These are phyloP conservation scores for Pelargonium australe DNA, from an alignment of 441 rosid genomes.

Conservation along the genomic window DNA sequence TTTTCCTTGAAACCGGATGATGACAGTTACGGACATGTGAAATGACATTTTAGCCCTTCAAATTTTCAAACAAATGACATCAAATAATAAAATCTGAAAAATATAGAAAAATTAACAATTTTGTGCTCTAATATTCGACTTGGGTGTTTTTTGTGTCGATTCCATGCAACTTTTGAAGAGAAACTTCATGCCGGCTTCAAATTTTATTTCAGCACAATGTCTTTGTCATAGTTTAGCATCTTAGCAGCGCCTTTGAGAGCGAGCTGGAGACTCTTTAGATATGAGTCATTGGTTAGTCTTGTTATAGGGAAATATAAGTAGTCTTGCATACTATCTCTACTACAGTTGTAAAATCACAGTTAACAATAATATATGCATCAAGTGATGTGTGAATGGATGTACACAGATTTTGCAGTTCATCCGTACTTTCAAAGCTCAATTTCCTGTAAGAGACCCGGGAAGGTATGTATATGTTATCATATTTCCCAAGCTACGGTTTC, in stretches of 20 bases:
- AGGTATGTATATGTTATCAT: constrained; percentile 34
- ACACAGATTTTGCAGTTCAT: constrained; percentile 76
- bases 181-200: no score
- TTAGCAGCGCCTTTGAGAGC: neutral
- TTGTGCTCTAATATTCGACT: no score
- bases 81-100: no score
- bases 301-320: neutral
- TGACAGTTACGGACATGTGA: no score
- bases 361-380: constrained; percentile 5
- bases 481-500: neutral
- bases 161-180: no score
- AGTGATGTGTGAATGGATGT: constrained; percentile 5
- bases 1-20: no score
- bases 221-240: no score
- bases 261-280: constrained; percentile 6
- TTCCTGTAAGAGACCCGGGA: constrained; percentile 54
- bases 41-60: no score
- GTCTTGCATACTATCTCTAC: neutral
- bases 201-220: no score
- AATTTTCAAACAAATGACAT: no score
- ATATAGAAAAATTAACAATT: no score
- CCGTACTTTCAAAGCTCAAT: constrained; percentile 61
- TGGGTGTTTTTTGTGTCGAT: no score
- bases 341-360: neutral
- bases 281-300: neutral